phyloP scores from a whole-genome alignment of 179 eudicot species.

The Gypsophila paniculata region DNA sequence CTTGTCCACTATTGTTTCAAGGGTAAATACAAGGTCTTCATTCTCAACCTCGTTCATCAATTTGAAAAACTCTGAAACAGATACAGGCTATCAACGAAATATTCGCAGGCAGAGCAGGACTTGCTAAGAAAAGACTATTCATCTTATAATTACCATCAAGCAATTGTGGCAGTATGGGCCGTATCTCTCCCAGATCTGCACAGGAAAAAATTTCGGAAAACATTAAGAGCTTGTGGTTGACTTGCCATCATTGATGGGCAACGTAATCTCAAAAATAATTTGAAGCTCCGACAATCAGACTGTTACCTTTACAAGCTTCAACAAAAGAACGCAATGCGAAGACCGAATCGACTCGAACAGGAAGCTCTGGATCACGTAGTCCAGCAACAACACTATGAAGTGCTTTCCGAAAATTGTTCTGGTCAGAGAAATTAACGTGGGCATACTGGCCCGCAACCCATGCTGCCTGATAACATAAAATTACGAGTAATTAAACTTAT shows the following conservation, averaged over 20 bases:
- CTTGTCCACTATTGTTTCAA: constrained; percentile 98
- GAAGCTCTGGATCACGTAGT: constrained; percentile 95
- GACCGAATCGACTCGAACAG: constrained; percentile 98
- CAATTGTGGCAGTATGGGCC: constrained; percentile 92
- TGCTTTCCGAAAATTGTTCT: constrained; percentile 83
- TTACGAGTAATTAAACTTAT: not conserved
- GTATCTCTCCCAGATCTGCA: constrained; percentile 88
- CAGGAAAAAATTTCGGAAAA: not conserved
- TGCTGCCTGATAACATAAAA: constrained; percentile 60
- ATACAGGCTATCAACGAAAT: not conserved
- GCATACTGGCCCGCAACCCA: constrained; percentile 99
- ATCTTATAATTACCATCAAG: constrained; percentile 64
- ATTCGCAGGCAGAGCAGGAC: not conserved
- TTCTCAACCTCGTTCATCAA: constrained; percentile 98
- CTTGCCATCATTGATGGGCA: not conserved
- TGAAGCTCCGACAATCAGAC: not conserved
- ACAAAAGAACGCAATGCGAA: constrained; percentile 95
- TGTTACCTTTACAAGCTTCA: constrained; percentile 90
- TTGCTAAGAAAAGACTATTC: not conserved
- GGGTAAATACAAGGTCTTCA: constrained; percentile 98
- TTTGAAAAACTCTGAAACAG: constrained; percentile 74
- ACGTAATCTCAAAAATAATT: not conserved
- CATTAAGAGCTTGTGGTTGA: not conserved
- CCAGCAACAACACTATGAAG: constrained; percentile 95
- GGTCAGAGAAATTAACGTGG: constrained; percentile 76